Evolutionary conservation across 371 early-diverging fungal genomes (phyloP), one percentile per base, ranked within the genome.

Genomic region (Mortierella sp.): DNA sequence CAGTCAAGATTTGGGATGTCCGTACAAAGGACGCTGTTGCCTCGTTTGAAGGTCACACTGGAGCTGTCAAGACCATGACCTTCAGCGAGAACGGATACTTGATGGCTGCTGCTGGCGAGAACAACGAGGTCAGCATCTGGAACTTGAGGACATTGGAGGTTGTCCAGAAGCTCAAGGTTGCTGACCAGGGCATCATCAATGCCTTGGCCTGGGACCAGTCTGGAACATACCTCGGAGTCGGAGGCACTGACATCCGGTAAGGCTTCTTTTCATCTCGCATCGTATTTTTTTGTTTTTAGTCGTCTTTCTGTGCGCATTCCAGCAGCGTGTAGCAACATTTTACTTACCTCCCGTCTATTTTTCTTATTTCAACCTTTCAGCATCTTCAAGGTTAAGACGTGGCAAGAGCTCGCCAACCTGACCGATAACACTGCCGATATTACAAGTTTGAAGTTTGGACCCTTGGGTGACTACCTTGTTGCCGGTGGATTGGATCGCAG

Each of bases 41-140:
- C 16, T 90, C 92, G 31, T 95, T 98, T 76, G 92, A 90, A 24
- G 95, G 91, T n/a, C 95, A 95, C 76, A 81, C 87, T 57, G 95
- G 95, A n/a, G 90, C 89, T 21, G 91, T 96, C 77, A 92, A 91
- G 75, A 90, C 94, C 13, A 83, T 97, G 79, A 88, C 95, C 10
- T 98, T 98, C 88, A 95, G 96, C 45, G 98, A 98, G 82, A 98
- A 98, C 89, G 98, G 94, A 73, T 97, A 97, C 88, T 92, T 96
- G 78, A 90, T 98, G 76, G 97, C 96, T 14, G 94, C 97, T 13
- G 92, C 93, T 24, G 89, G 92, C 0, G 93, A 93, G 80, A 92
- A 94, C 52, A 91, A 92, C 75, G 84, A 94, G 28, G 96, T 97
- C 19, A 94, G 94, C 75, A 84, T 97, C 68, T 98, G 98, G 97